Conservation (phyloP, 306 rosid species). For the Erythrophleum fordii region DNA sequence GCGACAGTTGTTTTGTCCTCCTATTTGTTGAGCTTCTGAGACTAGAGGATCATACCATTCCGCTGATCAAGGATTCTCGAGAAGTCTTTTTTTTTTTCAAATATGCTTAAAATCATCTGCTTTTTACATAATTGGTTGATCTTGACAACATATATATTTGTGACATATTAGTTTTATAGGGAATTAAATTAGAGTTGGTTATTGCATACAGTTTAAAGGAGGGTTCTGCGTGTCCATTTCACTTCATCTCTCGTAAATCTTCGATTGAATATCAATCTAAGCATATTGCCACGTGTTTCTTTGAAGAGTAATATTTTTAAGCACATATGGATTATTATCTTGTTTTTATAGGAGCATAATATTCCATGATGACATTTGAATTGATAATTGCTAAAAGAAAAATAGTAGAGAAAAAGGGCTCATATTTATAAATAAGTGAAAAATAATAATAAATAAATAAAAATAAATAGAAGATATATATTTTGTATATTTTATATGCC, state of each 20-base stretch:
- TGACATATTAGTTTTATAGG: not conserved
- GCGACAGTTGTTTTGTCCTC: slow-evolving; percentile 26
- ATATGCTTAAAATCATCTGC: not conserved
- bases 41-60: slow-evolving; percentile 13
- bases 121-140: not conserved
- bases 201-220: not conserved
- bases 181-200: not conserved
- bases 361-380: too few relatives aligned
- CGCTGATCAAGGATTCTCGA: not conserved
- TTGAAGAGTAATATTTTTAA: too few relatives aligned
- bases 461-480: too few relatives aligned
- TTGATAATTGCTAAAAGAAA: too few relatives aligned
- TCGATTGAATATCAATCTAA: too few relatives aligned
- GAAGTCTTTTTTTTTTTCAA: not conserved
- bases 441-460: too few relatives aligned
- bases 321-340: too few relatives aligned
- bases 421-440: too few relatives aligned
- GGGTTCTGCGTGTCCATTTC: not conserved
- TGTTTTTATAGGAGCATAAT: too few relatives aligned
- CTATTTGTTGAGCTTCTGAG: slow-evolving; percentile 14
- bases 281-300: not conserved
- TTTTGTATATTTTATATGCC: too few relatives aligned
- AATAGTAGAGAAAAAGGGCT: too few relatives aligned
- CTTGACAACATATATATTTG: not conserved
- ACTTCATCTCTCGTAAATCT: too few relatives aligned